These are phyloP conservation scores for Colletotrichum sp. DNA, from an alignment of 2,329 filamentous ascomycete genomes.

Conservation along the genomic window DNA sequence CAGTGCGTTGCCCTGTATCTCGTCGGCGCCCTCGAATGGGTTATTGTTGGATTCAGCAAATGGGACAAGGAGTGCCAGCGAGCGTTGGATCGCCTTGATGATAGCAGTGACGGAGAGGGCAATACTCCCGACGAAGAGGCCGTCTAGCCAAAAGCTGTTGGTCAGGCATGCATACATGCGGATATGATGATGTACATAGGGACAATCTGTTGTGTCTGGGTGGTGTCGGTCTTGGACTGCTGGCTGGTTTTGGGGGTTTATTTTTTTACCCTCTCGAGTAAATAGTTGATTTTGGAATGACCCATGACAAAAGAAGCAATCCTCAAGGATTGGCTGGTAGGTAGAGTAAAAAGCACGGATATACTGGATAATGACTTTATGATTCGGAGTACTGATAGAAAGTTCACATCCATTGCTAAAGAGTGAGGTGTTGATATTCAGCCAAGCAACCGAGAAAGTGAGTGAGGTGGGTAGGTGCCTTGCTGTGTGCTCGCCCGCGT, in stretches of 20 bases:
- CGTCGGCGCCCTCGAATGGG: conserved; percentile 80
- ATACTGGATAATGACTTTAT: background rate
- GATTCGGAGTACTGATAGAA: background rate
- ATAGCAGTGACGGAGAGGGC: conserved; percentile 17
- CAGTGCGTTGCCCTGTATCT: conserved; percentile 83
- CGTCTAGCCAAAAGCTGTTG: background rate
- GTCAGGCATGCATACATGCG: background rate
- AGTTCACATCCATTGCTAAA: background rate
- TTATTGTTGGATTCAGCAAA: conserved; percentile 76
- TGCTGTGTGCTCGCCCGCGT: background rate
- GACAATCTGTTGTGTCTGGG: background rate
- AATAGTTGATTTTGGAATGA: background rate
- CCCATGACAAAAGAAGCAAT: background rate
- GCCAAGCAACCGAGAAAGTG: background rate
- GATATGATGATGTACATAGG: background rate
- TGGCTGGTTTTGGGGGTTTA: background rate
- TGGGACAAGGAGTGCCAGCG: conserved; percentile 77
- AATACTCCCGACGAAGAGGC: background rate
- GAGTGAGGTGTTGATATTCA: background rate
- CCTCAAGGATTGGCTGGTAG: background rate
- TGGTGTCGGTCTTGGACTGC: background rate
- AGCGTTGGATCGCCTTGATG: conserved; percentile 74
- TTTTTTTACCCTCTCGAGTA: background rate
- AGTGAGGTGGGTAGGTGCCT: background rate
- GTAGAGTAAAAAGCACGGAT: background rate